Evolutionary conservation across 2,329 filamentous ascomycete genomes (phyloP).

Genomic region (Colletotrichum melonis): DNA sequence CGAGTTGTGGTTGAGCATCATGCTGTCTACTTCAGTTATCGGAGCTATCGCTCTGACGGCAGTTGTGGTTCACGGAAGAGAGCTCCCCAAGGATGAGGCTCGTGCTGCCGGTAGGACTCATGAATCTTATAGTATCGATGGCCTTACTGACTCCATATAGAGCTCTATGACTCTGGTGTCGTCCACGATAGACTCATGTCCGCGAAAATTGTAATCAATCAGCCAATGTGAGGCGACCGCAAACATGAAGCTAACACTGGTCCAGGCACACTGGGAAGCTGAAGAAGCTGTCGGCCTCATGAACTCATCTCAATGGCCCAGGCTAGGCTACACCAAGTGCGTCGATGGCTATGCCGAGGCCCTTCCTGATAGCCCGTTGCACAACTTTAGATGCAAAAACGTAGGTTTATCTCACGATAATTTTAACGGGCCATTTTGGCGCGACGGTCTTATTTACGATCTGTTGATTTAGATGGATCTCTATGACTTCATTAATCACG

Average conservation of each 20-base stretch:
- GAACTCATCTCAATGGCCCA: constrained; percentile 39
- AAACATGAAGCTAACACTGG: not conserved
- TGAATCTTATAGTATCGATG: accelerated
- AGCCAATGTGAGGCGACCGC: accelerated
- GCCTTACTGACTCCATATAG: constrained; percentile 1
- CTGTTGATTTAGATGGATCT: constrained; percentile 52
- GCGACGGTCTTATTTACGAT: not conserved
- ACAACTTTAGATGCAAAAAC: constrained; percentile 40
- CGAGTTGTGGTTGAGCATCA: not conserved
- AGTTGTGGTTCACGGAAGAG: constrained; percentile 30
- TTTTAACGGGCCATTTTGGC: no score
- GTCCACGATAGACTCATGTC: constrained; percentile 39
- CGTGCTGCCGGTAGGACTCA: constrained; percentile 35
- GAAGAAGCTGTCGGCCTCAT: constrained; percentile 37
- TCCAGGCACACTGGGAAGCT: constrained; percentile 34
- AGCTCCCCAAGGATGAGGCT: constrained; percentile 37
- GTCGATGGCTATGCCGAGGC: constrained; percentile 38
- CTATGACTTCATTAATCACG: constrained; percentile 65
- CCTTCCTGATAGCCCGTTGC: constrained; percentile 37
- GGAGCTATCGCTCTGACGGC: constrained; percentile 33
- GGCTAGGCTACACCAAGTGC: constrained; percentile 39
- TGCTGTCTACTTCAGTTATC: constrained; percentile 36
- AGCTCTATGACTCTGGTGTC: constrained; percentile 40
- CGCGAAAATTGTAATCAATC: constrained; percentile 28
- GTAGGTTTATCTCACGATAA: not conserved